Evolutionary conservation across 352 stramenopile species (phyloP).

Genomic region (Globisporangium nunn): DNA sequence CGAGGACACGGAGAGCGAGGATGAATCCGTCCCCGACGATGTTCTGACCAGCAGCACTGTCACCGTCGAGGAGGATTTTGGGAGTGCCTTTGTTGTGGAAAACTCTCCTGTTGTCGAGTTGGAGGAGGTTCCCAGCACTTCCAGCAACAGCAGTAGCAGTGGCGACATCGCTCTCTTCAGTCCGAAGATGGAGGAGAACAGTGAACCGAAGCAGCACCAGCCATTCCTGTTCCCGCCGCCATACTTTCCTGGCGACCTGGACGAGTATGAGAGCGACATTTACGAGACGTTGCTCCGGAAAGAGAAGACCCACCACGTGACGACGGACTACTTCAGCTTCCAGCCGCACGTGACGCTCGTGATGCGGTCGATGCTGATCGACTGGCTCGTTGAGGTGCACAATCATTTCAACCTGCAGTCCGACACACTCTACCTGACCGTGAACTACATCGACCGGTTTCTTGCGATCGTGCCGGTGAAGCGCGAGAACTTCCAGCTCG

Average conservation of each 20-base stretch:
- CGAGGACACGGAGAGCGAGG: constrained; percentile 15
- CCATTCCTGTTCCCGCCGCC: constrained; percentile 15
- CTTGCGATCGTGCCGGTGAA: constrained; percentile 86
- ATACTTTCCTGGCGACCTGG: constrained; percentile 31
- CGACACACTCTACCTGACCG: constrained; percentile 96
- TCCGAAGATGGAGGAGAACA: neutral
- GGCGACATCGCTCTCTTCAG: neutral
- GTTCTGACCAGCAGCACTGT: constrained; percentile 1
- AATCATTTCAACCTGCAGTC: constrained; percentile 96
- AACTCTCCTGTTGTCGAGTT: constrained; percentile 6
- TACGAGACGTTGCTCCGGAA: constrained; percentile 37
- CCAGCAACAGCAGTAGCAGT: neutral
- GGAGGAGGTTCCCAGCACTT: neutral
- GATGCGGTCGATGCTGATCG: constrained; percentile 67
- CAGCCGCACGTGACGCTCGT: constrained; percentile 43
- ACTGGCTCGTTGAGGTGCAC: constrained; percentile 94
- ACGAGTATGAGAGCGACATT: constrained; percentile 51
- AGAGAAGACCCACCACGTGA: constrained; percentile 41
- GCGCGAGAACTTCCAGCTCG: constrained; percentile 94
- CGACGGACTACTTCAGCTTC: constrained; percentile 38
- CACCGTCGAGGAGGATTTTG: neutral
- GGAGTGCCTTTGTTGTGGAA: neutral
- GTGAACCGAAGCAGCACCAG: constrained; percentile 3
- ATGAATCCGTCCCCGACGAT: neutral
- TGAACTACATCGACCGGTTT: constrained; percentile 99